Evolutionary conservation across 1,139 yeast genomes (phyloP), one percentile per base, ranked within the genome.

Genomic region (Saccharomyces hybrid): DNA sequence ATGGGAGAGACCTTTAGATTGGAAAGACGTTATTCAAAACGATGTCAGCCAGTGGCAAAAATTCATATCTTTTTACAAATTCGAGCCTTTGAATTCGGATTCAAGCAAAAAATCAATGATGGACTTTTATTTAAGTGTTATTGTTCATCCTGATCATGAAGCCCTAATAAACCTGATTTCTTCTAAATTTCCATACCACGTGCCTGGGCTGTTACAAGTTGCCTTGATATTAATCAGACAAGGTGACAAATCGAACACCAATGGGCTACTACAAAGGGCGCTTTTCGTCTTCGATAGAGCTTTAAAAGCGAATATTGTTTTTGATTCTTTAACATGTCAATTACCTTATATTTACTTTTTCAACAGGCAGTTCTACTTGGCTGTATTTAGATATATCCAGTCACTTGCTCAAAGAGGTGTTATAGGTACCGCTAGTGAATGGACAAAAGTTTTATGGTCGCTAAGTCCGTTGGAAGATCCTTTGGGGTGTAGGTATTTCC

Each of bases 391-490:
- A 63, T 84, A 87, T 63, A 81, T 89, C 54, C 77, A 79, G 25
- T 82, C 81, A 2, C 72, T 90, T 49, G 88, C 90, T 2, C 90
- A 86, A 64, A 79, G 90, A 62, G 88, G 95, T 7, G 86, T 93
- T 1, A 83, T 80, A 66, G 78, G 73, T 56, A 88, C 97, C 0
- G 96, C 96, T 0, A 78, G 88, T 53, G 79, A 82, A 47, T 88
- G 84, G 73, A 81, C 87, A 62, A 89, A 87, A 65, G 74, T 86
- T 6, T 73, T 89, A 52, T 73, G 86, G 59, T 80, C 89, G 1
- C 72, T 89, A 49, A 79, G 82, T 42, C 96, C 96, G 0, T 78
- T 83, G 1, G 88, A 85, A 51, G 97, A 89, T 73, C 96, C 96
- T 0, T 73, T 85, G 55, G 96, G 96, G 9, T 90, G 86, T 5